Conservation (phyloP, 129 eudicot genomes). For the Artemisia argyi region DNA sequence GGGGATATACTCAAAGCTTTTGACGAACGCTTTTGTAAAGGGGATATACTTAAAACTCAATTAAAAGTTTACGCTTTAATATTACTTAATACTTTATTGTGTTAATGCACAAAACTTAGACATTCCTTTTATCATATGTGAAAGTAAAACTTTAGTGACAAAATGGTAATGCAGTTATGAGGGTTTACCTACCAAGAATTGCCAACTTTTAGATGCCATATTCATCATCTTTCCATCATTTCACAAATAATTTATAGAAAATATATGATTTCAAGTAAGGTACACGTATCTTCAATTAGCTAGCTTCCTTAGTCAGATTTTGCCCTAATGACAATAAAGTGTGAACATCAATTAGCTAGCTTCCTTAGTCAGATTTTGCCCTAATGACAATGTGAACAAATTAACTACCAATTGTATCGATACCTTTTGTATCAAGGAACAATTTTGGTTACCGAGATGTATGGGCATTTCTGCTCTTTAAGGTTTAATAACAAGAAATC, state of each 20-base stretch:
- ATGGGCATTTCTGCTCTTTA: background rate
- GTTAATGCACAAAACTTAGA: background rate
- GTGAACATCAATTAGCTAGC: background rate
- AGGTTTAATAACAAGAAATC: background rate
- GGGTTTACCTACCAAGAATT: constrained; percentile 8
- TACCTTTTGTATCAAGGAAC: background rate
- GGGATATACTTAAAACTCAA: no score
- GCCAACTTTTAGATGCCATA: background rate
- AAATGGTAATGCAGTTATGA: background rate
- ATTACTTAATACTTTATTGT: no score
- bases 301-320: background rate
- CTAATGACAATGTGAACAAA: no score
- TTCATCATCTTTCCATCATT: background rate
- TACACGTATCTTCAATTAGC: background rate
- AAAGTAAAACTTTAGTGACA: constrained; percentile 11
- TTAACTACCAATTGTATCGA: background rate
- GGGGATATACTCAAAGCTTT: no score
- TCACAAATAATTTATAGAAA: background rate
- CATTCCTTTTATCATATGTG: background rate
- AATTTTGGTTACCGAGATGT: background rate
- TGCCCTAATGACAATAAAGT: no score
- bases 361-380: background rate
- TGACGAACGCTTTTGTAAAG: no score
- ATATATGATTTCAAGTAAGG: background rate
- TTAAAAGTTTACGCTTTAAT: no score